phyloP scores from a whole-genome alignment of 768 basidiomycete genomes.

The Tylopilus plumbeoviolaceoides region DNA sequence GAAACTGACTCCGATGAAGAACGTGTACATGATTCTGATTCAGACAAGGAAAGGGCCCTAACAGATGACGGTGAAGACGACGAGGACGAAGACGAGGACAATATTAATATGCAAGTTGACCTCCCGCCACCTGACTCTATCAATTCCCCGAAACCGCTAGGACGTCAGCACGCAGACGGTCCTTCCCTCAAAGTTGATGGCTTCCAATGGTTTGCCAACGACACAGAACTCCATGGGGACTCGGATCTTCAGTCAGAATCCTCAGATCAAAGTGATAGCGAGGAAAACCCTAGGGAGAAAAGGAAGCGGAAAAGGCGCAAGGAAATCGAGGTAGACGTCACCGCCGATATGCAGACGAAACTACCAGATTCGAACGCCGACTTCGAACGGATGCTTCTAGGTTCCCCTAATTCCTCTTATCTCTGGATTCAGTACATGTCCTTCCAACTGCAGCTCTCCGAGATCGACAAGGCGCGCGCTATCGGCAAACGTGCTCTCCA shows the following conservation, averaged over 20 bases:
- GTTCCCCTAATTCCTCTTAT: conserved; percentile 95
- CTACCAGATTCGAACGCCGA: conserved; percentile 89
- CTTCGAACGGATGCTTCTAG: conserved; percentile 89
- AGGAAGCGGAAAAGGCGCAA: conserved; percentile 66
- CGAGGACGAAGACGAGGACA: conserved; percentile 16
- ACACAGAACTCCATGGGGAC: conserved; percentile 35
- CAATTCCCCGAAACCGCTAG: not conserved
- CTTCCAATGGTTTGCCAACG: conserved; percentile 66
- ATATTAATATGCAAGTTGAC: conserved; percentile 20
- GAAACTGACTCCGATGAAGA: conserved; percentile 15
- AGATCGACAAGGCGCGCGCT: conserved; percentile 90
- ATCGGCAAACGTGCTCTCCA: conserved; percentile 79
- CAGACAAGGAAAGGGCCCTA: conserved; percentile 20
- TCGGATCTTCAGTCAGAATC: conserved; percentile 33
- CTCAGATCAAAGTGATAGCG: conserved; percentile 41
- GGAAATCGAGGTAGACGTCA: conserved; percentile 73
- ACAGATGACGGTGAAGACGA: conserved; percentile 13
- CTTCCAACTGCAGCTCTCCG: conserved; percentile 94
- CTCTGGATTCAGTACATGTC: conserved; percentile 99
- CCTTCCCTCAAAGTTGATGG: conserved; percentile 53
- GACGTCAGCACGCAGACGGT: not conserved
- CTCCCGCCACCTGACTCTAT: not conserved
- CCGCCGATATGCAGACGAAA: conserved; percentile 82
- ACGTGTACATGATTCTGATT: not conserved
- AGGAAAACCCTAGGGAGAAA: conserved; percentile 35